Base-by-base conservation (phyloP, 768 basidiomycete genomes). In the Leccinum pellstonianum region DNA sequence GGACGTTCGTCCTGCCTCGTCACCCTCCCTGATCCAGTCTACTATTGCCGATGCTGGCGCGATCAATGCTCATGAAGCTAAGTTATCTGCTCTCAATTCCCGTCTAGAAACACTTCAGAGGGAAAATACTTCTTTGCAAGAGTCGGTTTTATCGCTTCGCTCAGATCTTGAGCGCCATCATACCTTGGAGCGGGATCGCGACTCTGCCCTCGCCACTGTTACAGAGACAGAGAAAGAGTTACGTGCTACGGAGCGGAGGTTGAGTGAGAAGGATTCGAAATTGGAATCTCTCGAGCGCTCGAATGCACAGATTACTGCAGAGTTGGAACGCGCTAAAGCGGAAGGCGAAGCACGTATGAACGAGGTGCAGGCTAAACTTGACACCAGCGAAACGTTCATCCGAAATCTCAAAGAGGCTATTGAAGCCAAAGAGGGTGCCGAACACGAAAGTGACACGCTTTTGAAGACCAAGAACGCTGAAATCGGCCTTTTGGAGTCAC, bases 51-150 rank as follows among this genome's bases (percentile, higher is more conserved):
- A 63, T 52, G 41, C 46, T 38, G 48, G 59, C 17, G 37, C 55
- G 11, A 52, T 35, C 15, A 51, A 65, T 41, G 46, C 54, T 43
- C 53, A 67, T 15, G 65, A 71, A 54, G 59, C 62, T 41, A 61
- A 52, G 27, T 61, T 59, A 62, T 59, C 71, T 11, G 19, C 54
- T 41, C 66, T 73, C 15, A 65, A 69, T 35, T 66, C 72, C 15
- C 74, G 83, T 19, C 66, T 92, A 33, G 81, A 86, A 58, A 80
- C 82, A 1, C 77, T 90, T 9, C 88, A 92, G 68, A 83, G 83
- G 57, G 91, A 93, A 69, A 90, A 87, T 59, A 77, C 79, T 53
- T 81, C 86, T 21, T 75, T 93, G 29, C 81, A 80, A 55, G 63
- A 71, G 21, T 65, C 71, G 8, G 62, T 76, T 25, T 61, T 62